phyloP scores from a whole-genome alignment of 2,329 filamentous ascomycete species.

The Biscogniauxia marginata region DNA sequence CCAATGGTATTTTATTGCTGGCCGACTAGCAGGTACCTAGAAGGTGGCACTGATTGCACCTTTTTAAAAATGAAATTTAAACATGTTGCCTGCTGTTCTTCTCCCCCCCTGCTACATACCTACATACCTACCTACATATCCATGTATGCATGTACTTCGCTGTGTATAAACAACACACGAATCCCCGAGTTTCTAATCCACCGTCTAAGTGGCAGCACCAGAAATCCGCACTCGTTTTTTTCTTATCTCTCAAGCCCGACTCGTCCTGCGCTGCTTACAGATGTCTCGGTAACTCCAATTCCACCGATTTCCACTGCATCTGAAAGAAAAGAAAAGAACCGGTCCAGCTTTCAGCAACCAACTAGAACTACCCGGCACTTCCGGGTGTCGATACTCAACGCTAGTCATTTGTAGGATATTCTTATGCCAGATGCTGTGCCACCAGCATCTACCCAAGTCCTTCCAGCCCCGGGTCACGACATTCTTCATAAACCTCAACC shows the following conservation, averaged over 20 bases:
- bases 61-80: neutral
- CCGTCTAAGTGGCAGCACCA: neutral
- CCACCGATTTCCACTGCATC: neutral
- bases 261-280: neutral
- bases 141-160: too few relatives aligned
- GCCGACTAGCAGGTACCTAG: neutral
- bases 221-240: neutral
- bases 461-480: conserved; percentile 7
- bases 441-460: conserved; percentile 4
- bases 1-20: neutral
- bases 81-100: neutral
- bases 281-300: neutral
- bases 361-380: conserved; percentile 4
- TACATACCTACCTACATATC: too few relatives aligned
- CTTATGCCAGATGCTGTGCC: conserved; percentile 11
- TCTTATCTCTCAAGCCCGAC: neutral
- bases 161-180: neutral
- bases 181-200: neutral
- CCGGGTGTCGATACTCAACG: neutral
- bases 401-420: neutral
- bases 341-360: too few relatives aligned
- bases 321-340: too few relatives aligned
- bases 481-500: conserved; percentile 7
- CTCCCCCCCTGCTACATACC: neutral
- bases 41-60: neutral